Base-by-base conservation (phyloP, 2,329 filamentous ascomycete genomes). In the Colletotrichum echinochloae region DNA sequence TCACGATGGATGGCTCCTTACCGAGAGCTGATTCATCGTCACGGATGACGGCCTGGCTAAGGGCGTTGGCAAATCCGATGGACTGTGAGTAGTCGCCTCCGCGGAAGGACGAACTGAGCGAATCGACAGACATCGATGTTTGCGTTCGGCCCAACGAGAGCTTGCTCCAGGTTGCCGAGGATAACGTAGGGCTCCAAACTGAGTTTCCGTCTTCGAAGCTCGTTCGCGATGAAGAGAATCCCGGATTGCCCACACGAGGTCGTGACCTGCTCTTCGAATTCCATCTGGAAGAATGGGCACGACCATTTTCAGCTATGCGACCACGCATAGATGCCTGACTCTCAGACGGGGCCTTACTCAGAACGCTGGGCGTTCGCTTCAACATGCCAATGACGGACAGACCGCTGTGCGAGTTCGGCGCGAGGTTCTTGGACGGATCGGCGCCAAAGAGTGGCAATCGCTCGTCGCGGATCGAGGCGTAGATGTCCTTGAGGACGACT, bases 81-180 rank as follows among this genome's bases (percentile, higher is more conserved):
- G 94, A 97, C 81, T 97, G 95, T 81, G 98, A 94, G 79, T 95
- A 98, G 76, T 97, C 94, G 51, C 90, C 90, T 56, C 91, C 88
- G 6, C 90, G 90, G 79, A 91, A 91, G 41, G 90, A 88, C 1
- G 93, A 94, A 26, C 91, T 92, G 75, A 98, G 91, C 1, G 95
- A 97, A 78, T 97, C 94, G 76, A 98, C 92, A 5, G 95, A 98
- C 85, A 96, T 93, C 3, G 94, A 95, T 0, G 94, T 94, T 72
- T 97, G 91, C 0, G 94, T 97, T 78, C 97, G 94, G 39, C 95
- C 94, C 71, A 97, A 87, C 0, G 95, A 98, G 77, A 96, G 93
- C 76, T 94, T 95, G 83, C 95, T 98, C 94, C 95, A 98, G 0
- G 93, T 96, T 73, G 94, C 97, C n/a, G 94, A 97, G 26, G 94